These are phyloP conservation scores for Cucumis sativus DNA, from an alignment of 306 rosid species.

Conservation along the genomic window DNA sequence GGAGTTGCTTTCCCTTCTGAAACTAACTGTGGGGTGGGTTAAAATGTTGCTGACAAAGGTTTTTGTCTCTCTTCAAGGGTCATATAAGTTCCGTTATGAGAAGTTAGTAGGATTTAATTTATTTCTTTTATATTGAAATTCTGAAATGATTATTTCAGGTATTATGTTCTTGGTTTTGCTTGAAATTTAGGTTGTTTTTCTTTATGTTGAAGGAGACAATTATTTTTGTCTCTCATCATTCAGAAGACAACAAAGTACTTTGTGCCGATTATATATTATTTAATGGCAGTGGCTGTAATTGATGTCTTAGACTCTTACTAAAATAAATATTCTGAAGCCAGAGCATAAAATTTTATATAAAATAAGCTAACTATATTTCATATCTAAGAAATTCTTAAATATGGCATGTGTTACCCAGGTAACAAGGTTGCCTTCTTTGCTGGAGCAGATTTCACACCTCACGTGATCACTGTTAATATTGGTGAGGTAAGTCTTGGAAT, in stretches of 20 bases:
- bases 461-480: slow-evolving; percentile 4
- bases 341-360: neutral
- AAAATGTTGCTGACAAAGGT: neutral
- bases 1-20: neutral
- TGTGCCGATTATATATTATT: neutral
- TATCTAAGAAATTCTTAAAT: neutral
- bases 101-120: neutral
- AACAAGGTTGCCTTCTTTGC: neutral
- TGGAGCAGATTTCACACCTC: slow-evolving; percentile 10
- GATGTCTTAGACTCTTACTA: neutral
- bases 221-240: neutral
- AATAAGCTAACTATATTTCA: neutral
- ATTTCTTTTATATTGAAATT: neutral
- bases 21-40: neutral
- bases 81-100: neutral
- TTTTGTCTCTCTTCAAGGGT: neutral
- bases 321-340: neutral
- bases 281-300: neutral
- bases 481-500: slow-evolving; percentile 8
- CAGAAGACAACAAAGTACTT: neutral
- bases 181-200: neutral
- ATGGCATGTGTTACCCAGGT: neutral
- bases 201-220: neutral
- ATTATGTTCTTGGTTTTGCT: neutral
- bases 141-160: neutral